A percentile compares a stretch with the other conserved stretches of the same genome.
Evolutionary conservation across 2,329 filamentous ascomycete species (phyloP).

Genomic region (Trichoderma koningii): DNA sequence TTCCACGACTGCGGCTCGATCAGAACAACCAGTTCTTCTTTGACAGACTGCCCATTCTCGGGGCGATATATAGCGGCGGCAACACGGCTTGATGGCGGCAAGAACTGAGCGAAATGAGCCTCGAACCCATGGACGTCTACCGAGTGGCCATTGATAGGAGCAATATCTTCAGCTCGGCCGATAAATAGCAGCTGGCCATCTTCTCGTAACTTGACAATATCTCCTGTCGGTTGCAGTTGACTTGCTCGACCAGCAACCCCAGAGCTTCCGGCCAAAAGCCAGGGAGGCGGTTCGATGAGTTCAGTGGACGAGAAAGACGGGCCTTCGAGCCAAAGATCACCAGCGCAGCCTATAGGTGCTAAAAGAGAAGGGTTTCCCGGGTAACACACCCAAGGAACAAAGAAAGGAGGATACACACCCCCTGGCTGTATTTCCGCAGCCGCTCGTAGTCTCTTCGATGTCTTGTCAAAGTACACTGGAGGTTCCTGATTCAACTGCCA

Average conservation of each 20-base stretch:
- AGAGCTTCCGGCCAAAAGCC: neutral
- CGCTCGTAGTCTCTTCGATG: neutral
- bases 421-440: neutral
- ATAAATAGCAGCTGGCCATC: constrained; percentile 2
- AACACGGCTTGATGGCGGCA: neutral
- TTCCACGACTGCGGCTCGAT: neutral
- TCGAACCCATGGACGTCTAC: neutral
- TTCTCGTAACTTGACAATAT: neutral
- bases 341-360: neutral
- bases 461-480: neutral
- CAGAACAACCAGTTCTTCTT: neutral
- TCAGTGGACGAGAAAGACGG: neutral
- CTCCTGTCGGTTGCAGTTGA: neutral
- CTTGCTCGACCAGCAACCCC: neutral
- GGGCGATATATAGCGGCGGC: neutral
- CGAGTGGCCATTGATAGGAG: constrained; percentile 4
- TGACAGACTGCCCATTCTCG: neutral
- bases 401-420: neutral
- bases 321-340: constrained; percentile 19
- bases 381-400: constrained; percentile 8
- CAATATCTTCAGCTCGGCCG: constrained; percentile 5
- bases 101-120: neutral
- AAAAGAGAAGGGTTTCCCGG: constrained; percentile 2
- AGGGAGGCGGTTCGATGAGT: neutral
- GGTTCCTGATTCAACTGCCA: neutral